These are phyloP conservation scores for Chaetomium sp. DNA, from an alignment of 2,329 filamentous ascomycete species.

Conservation along the genomic window DNA sequence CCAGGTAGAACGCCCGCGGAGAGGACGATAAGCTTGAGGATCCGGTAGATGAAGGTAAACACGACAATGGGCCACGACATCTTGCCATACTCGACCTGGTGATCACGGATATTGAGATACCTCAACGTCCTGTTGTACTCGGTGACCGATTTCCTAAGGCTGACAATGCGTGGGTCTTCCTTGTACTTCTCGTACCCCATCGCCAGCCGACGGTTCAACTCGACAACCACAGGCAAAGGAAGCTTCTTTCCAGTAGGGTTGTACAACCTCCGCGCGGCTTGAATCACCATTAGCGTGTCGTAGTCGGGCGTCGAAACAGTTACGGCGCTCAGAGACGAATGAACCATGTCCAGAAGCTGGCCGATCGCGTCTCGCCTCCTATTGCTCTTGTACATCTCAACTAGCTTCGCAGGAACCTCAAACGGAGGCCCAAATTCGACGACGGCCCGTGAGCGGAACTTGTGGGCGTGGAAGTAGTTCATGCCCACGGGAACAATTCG, in stretches of 20 bases:
- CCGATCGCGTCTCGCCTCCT: constrained; percentile 83
- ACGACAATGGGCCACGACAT: constrained; percentile 73
- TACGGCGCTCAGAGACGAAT: constrained; percentile 76
- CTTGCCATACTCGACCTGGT: constrained; percentile 88
- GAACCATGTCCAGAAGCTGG: constrained; percentile 76
- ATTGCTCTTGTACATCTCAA: constrained; percentile 77
- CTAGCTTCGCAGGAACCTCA: constrained; percentile 73
- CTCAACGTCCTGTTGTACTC: constrained; percentile 83
- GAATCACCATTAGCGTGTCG: constrained; percentile 93
- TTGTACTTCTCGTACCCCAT: constrained; percentile 91
- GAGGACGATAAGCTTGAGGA: constrained; percentile 70
- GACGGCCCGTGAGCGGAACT: constrained; percentile 92
- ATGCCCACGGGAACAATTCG: constrained; percentile 96
- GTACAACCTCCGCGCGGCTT: constrained; percentile 87
- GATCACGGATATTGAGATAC: constrained; percentile 81
- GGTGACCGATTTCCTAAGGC: constrained; percentile 67
- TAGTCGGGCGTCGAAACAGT: constrained; percentile 92
- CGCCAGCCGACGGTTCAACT: constrained; percentile 85
- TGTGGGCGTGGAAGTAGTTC: constrained; percentile 99
- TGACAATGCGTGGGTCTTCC: constrained; percentile 75
- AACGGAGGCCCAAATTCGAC: constrained; percentile 91
- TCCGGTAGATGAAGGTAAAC: constrained; percentile 69
- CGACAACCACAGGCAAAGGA: constrained; percentile 84
- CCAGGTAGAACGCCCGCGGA: constrained; percentile 79
- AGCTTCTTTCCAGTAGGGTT: constrained; percentile 92